These are phyloP conservation scores for Boletus pseudopeckii DNA, from an alignment of 768 basidiomycete species.

Conservation along the genomic window DNA sequence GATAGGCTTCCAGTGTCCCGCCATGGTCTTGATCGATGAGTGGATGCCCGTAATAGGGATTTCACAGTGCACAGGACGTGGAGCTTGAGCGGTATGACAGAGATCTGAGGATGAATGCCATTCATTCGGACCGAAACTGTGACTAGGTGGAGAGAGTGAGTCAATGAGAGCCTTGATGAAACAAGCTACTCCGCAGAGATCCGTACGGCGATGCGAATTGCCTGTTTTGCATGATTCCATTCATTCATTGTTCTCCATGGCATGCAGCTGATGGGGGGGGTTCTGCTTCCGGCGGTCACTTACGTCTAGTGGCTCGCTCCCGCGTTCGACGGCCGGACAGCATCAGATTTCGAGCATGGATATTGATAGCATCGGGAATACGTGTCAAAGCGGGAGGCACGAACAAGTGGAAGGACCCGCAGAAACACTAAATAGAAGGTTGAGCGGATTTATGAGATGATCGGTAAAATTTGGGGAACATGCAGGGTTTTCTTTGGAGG, in stretches of 20 bases:
- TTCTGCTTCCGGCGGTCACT: slow-evolving; percentile 26
- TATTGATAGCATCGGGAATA: slow-evolving; percentile 24
- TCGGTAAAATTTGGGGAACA: too few relatives aligned
- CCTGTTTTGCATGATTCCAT: slow-evolving; percentile 15
- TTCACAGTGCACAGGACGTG: slow-evolving; percentile 30
- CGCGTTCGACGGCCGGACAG: slow-evolving; percentile 23
- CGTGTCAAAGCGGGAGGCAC: slow-evolving; percentile 18
- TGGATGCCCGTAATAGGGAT: slow-evolving; percentile 7
- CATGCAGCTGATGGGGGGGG: slow-evolving; percentile 24
- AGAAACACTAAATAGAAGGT: slow-evolving; percentile 27
- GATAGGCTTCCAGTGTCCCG: slow-evolving; percentile 13
- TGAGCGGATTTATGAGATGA: slow-evolving; percentile 25
- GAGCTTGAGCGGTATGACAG: slow-evolving; percentile 26
- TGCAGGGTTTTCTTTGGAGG: slow-evolving; percentile 13
- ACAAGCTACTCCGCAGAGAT: slow-evolving; percentile 16
- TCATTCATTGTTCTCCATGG: slow-evolving; percentile 23
- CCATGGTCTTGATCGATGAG: slow-evolving; percentile 19
- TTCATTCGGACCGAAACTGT: slow-evolving; percentile 17
- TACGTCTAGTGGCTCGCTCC: slow-evolving; percentile 34
- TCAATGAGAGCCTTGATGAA: slow-evolving; percentile 10
- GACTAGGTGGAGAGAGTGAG: slow-evolving; percentile 8
- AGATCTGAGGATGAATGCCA: slow-evolving; percentile 17
- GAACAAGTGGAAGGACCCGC: slow-evolving; percentile 16
- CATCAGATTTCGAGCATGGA: slow-evolving; percentile 10
- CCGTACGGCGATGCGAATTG: slow-evolving; percentile 12